Base-by-base conservation (phyloP, 2,329 filamentous ascomycete genomes). In the Aspergillus terreus region DNA sequence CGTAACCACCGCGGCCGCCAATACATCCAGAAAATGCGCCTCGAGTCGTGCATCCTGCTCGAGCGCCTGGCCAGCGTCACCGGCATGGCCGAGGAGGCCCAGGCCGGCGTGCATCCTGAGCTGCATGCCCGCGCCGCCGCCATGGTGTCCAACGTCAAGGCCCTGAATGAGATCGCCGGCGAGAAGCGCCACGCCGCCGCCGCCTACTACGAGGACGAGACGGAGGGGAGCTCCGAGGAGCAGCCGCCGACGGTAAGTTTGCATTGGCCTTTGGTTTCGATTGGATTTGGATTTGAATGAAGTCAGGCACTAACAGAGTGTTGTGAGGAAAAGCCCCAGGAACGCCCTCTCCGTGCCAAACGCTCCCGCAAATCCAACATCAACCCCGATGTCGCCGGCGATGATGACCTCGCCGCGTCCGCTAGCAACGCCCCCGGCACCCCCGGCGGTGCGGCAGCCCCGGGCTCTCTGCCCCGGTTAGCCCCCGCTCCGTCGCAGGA, bases 11-110 rank as follows among this genome's bases (percentile, higher is more conserved):
- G 92, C 44, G 83, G 95, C 55, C 86, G 88, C 71, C 85, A 92
- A 58, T 88, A 90, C 64, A 87, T 96, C 60, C 87, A 95, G 70
- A 96, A 97, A 75, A 84, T 95, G 79, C 86, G 94, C 46, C 82
- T 97, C 3, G 71, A 74, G 52, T 71, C 71, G 1, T 73, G 71
- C 51, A 73, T 75, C 50, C 62, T 75, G 36, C 69, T 75, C 11
- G 71, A 75, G 47, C 69, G 70, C 6, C 62, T 75, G 6, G 62
- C 69, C 12, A 71, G 67, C 27, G 64, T 74, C 47, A 73, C 71
- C 27, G 69, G 70, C 11, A 75, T 75, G 72, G 58, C 65, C 12
- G 70, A 74, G 49, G 69, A 72, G 49, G 68, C 66, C 4, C 62
- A 70, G 49, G 46, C 64, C 3, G 64, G 64, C 38, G 58, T 61